Percentiles rank a stretch among this genome's conserved stretches.
phyloP scores from a whole-genome alignment of 2,329 filamentous ascomycete genomes.

The Pochonia chlamydosporia region DNA sequence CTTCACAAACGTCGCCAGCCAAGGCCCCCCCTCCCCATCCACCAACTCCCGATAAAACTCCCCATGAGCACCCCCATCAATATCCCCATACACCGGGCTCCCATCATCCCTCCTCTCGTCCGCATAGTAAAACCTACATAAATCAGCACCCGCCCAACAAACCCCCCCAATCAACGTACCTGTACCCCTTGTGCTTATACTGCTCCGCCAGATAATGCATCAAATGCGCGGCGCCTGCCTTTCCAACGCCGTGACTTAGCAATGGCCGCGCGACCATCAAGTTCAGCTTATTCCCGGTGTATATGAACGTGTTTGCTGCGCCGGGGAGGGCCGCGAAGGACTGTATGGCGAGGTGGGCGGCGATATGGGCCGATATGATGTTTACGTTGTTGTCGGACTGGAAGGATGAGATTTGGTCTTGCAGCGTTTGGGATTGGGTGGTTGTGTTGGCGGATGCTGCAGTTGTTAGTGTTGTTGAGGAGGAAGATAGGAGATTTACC shows the following conservation, averaged over 20 bases:
- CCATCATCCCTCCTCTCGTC: conserved; percentile 41
- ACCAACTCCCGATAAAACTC: conserved; percentile 35
- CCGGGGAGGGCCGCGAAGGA: conserved; percentile 20
- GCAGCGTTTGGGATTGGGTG: too few species aligned
- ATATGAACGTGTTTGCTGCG: conserved; percentile 34
- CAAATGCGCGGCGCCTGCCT: conserved; percentile 28
- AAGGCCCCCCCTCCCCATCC: conserved; percentile 32
- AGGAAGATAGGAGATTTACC: too few species aligned
- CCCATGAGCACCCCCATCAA: conserved; percentile 36
- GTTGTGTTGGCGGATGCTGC: conserved; percentile 3
- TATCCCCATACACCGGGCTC: conserved; percentile 14
- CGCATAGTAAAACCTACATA: conserved; percentile 48
- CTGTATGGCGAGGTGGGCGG: not conserved
- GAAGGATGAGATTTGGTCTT: conserved; percentile 1
- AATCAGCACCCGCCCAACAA: not conserved
- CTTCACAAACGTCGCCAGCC: conserved; percentile 39
- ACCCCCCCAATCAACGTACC: conserved; percentile 15
- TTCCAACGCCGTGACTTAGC: conserved; percentile 33
- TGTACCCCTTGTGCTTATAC: conserved; percentile 27
- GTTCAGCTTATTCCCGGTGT: conserved; percentile 38
- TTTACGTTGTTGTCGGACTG: conserved; percentile 4
- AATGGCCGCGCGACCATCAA: conserved; percentile 21
- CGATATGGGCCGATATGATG: conserved; percentile 1
- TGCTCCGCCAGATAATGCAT: conserved; percentile 21
- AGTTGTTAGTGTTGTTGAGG: too few species aligned